phyloP scores from a whole-genome alignment of 257 asterid species.

The Oldenlandia corymbosa region DNA sequence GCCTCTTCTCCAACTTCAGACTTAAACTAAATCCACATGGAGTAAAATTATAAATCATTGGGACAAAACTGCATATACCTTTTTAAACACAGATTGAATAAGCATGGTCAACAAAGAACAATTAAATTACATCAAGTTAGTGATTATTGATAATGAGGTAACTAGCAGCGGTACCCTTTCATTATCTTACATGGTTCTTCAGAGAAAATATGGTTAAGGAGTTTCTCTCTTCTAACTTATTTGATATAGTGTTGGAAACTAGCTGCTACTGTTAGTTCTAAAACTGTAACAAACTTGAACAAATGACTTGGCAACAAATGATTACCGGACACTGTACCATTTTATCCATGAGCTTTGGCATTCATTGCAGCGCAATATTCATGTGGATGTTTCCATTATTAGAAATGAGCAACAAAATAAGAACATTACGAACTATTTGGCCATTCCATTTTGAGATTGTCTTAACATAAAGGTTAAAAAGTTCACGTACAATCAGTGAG shows the following conservation, averaged over 20 bases:
- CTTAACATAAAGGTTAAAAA: neutral
- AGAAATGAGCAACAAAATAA: neutral
- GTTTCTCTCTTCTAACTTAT: neutral
- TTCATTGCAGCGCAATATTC: neutral
- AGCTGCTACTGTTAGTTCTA: neutral
- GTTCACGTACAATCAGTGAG: neutral
- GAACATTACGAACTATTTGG: neutral
- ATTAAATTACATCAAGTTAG: no score
- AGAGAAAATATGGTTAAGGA: neutral
- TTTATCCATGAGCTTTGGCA: neutral
- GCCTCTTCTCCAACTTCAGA: constrained; percentile 37
- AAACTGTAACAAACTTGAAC: neutral
- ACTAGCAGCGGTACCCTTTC: neutral
- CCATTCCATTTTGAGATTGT: neutral
- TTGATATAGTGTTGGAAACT: neutral
- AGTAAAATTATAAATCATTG: constrained; percentile 18
- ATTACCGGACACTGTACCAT: neutral
- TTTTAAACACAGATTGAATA: neutral
- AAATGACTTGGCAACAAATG: neutral
- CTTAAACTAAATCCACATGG: constrained; percentile 44
- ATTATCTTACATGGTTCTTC: neutral
- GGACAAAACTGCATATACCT: neutral
- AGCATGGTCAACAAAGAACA: neutral
- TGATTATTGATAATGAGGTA: neutral
- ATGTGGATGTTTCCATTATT: neutral